phyloP scores from a whole-genome alignment of 495 filamentous ascomycete species.

The Xylaria grammica region DNA sequence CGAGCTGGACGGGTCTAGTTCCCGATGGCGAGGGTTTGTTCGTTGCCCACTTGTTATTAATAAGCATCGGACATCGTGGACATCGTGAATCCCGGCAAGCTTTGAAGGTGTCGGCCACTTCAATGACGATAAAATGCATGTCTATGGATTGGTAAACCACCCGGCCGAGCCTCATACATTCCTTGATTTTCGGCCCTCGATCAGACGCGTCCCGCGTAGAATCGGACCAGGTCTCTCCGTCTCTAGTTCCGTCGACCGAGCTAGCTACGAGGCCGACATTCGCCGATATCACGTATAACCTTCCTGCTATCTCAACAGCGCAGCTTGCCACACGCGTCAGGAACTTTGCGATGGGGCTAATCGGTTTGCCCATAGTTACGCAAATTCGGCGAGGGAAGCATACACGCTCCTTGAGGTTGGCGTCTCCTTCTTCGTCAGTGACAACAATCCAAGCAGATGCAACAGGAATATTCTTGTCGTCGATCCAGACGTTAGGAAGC shows the following conservation, averaged over 20 bases:
- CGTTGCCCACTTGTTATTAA: neutral
- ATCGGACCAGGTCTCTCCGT: neutral
- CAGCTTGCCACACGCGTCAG: neutral
- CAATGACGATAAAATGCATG: neutral
- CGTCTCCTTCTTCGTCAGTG: neutral
- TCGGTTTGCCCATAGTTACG: neutral
- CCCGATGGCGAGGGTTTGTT: neutral
- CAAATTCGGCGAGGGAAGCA: constrained; percentile 3
- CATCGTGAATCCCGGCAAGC: neutral
- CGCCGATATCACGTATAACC: neutral
- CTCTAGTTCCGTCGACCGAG: too few relatives aligned
- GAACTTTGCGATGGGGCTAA: neutral
- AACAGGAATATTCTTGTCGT: too few relatives aligned
- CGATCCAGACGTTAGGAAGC: too few relatives aligned
- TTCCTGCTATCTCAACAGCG: neutral
- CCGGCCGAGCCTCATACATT: neutral
- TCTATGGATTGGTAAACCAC: neutral
- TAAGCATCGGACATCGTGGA: neutral
- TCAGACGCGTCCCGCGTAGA: neutral
- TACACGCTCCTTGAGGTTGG: neutral
- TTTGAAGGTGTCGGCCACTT: neutral
- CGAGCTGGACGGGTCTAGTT: neutral
- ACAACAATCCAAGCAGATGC: neutral
- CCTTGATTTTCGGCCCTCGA: neutral
- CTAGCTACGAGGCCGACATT: too few relatives aligned